phyloP scores from a whole-genome alignment of 2,329 filamentous ascomycete species.

The Neospermospora avenae region DNA sequence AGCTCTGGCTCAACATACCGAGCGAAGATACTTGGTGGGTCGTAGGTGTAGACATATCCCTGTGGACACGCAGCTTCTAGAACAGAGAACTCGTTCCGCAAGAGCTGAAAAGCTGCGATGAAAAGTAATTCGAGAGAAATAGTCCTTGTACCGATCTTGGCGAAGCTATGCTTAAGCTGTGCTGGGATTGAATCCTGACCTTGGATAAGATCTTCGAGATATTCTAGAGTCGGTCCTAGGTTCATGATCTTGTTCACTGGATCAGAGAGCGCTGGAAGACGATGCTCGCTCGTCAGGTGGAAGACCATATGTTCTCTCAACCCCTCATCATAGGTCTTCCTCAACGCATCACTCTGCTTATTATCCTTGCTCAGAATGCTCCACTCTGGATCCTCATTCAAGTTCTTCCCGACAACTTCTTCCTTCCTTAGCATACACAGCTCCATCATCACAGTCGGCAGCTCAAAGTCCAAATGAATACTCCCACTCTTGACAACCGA shows the following conservation, averaged over 20 bases:
- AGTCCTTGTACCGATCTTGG: conserved; percentile 7
- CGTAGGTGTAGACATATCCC: conserved; percentile 31
- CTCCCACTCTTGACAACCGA: conserved; percentile 27
- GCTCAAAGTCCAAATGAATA: conserved; percentile 32
- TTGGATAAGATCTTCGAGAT: conserved; percentile 16
- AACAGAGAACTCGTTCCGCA: conserved; percentile 28
- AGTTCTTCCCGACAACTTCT: conserved; percentile 15
- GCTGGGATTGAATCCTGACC: not conserved
- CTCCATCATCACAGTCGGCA: conserved; percentile 24
- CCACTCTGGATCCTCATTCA: conserved; percentile 11
- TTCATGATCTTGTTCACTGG: conserved; percentile 6
- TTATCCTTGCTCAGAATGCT: conserved; percentile 10
- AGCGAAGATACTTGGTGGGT: conserved; percentile 31
- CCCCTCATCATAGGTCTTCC: conserved; percentile 22
- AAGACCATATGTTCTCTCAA: conserved; percentile 26
- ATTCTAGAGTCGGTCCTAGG: conserved; percentile 8
- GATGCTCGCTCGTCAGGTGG: conserved; percentile 14
- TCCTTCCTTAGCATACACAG: conserved; percentile 17
- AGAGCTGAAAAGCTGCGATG: conserved; percentile 26
- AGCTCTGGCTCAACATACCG: conserved; percentile 20
- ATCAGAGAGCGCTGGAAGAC: conserved; percentile 16
- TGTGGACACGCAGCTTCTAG: conserved; percentile 27
- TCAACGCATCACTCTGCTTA: conserved; percentile 21
- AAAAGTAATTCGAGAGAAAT: conserved; percentile 29
- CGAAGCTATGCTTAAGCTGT: conserved; percentile 15